Evolutionary conservation across 768 basidiomycete species (phyloP).

Genomic region (Leccinum sublutescens): DNA sequence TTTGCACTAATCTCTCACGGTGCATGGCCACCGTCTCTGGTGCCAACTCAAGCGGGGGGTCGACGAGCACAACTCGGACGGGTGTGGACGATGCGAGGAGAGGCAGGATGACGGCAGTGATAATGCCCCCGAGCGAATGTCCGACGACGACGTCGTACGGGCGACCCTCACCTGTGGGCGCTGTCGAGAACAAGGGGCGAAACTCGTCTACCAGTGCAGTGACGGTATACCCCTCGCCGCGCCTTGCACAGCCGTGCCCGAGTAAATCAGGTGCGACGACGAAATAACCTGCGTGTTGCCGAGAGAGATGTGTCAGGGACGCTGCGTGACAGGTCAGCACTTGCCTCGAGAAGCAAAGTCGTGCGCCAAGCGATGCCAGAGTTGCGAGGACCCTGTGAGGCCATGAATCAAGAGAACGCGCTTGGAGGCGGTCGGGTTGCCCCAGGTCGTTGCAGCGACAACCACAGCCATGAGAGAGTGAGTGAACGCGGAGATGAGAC

Average conservation of each 20-base stretch:
- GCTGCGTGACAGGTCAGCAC: not conserved
- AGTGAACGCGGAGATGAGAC: not conserved
- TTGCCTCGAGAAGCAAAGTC: slow-evolving; percentile 19
- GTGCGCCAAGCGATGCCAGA: slow-evolving; percentile 16
- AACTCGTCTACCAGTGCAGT: slow-evolving; percentile 15
- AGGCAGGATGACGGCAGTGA: not conserved
- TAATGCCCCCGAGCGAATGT: not conserved
- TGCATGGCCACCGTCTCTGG: not conserved
- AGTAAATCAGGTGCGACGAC: slow-evolving; percentile 26
- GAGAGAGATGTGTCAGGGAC: not conserved
- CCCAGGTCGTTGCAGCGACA: slow-evolving; percentile 14
- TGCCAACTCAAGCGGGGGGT: not conserved
- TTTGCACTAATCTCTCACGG: not conserved
- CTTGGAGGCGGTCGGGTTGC: slow-evolving; percentile 18
- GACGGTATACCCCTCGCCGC: slow-evolving; percentile 14
- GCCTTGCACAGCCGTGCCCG: slow-evolving; percentile 18
- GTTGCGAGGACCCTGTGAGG: slow-evolving; percentile 11
- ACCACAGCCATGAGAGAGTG: not conserved
- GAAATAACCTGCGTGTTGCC: slow-evolving; percentile 16
- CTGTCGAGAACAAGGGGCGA: slow-evolving; percentile 3
- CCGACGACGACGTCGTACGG: not conserved
- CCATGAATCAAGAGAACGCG: slow-evolving; percentile 25
- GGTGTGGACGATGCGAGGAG: not conserved
- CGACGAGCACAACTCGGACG: not conserved
- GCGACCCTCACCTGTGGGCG: not conserved